These are phyloP conservation scores for Cyberlindnera veronae DNA, from an alignment of 805 yeast genomes.

Conservation along the genomic window DNA sequence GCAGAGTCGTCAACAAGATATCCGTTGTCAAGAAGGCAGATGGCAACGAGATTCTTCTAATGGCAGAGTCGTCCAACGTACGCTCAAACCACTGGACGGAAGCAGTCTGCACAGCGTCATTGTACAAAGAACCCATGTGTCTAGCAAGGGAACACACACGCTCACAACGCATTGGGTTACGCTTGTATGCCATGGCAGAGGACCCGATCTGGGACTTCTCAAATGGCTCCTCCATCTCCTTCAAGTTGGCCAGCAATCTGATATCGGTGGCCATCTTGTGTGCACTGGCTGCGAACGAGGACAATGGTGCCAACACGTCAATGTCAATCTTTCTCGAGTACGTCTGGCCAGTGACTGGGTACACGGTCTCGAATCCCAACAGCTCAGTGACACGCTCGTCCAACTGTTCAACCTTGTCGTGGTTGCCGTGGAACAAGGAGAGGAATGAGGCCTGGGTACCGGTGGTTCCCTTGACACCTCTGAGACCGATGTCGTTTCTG, in stretches of 20 bases:
- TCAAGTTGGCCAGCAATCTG: constrained; percentile 91
- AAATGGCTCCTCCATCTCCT: constrained; percentile 97
- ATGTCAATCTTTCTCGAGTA: constrained; percentile 97
- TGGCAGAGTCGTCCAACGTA: constrained; percentile 96
- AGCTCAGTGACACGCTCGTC: constrained; percentile 91
- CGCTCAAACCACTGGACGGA: constrained; percentile 99
- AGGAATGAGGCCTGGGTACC: constrained; percentile 98
- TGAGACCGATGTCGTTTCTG: constrained; percentile 89
- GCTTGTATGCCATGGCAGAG: constrained; percentile 98
- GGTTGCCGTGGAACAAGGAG: constrained; percentile 93
- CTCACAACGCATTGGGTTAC: constrained; percentile 99
- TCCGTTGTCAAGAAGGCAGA: constrained; percentile 96
- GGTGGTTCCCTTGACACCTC: constrained; percentile 99
- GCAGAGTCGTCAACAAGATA: constrained; percentile 81
- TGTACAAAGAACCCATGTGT: constrained; percentile 87
- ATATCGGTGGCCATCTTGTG: constrained; percentile 98
- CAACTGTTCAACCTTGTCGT: constrained; percentile 89
- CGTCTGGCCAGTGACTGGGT: constrained; percentile 99
- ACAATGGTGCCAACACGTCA: constrained; percentile 87
- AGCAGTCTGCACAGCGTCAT: constrained; percentile 93
- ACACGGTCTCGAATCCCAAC: constrained; percentile 89
- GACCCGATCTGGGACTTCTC: constrained; percentile 99
- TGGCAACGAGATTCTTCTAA: constrained; percentile 94
- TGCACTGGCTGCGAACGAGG: constrained; percentile 92
- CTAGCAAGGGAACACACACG: constrained; percentile 98